Base-by-base conservation (phyloP, 140 eudicot genomes). In the Flaveria floridana region DNA sequence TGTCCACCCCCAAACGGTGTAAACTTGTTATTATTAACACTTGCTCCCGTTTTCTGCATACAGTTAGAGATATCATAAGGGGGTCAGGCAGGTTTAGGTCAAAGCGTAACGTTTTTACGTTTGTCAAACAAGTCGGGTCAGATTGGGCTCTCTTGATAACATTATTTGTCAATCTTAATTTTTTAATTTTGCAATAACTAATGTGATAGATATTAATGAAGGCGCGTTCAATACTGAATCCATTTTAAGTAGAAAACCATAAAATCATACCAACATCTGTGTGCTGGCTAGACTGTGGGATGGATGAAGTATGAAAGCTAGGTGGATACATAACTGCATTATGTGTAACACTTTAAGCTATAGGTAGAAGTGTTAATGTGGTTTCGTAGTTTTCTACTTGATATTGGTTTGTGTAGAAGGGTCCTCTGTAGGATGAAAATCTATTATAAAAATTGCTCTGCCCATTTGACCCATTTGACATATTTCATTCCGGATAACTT, bases 1-100 rank as follows among this genome's bases (percentile, higher is more conserved):
- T 94, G 99, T 65, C 99, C 99, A 64, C 99, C 99, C 39, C 99
- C 99, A 68, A 94, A 94, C 9, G 99, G 99, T 23, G 96, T 88
- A 79, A 90, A 94, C 25, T 83, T 83, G 82, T 82, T 83, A 90
- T 89, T 85, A 73, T 78, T 90, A 9, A 84, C 86, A 34, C 77
- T 78, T 8, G 73, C 81, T 77, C 90, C 91, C 8, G 42, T 67
- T 75, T 84, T 82, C 97, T 93, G 81, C 72, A 65, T 21, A 58
- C 44, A 65, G 25, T 56, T 55, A 75, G 34, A 18, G 16, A 58
- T 67, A 67, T 58, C 15, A 37, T 57, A 21, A 66, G 41, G n/a
- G n/a, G 21, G n/a, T 15, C 7, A 9, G 23, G 13, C 28, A 2
- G 12, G 46, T n/a, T 65, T 6, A 23, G n/a, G 25, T 65, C 70